Evolutionary conservation across 441 rosid genomes (phyloP), one percentile per base, ranked within the genome.

Genomic region (Sinapis alba): DNA sequence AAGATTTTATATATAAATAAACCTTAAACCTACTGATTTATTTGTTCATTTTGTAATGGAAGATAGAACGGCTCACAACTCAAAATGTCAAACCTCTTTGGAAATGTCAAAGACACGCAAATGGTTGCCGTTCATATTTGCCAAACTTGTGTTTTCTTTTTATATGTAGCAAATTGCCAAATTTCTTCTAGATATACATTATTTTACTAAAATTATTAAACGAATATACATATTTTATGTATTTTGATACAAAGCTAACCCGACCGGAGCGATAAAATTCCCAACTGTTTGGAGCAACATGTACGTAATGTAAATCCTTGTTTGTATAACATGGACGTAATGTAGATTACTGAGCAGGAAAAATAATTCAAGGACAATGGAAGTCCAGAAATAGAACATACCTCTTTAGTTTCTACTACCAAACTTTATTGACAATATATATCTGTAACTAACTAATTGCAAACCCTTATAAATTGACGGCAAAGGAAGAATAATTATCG

Each of bases 381-480:
- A 68, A 50, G 63, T 51, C 61, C 63, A 61, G 57, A 68, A 24
- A 34, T 13, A 24, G 10, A 61, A 36, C 38, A 69, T 62, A 69
- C 45, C 51, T 32, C 43, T 53, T 54, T 62, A 27, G 60, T 36
- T 19, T 47, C 59, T 13, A 64, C 54, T 13, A 64, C 54, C 76
- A 56, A 63, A 76, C 62, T 57, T 64, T 16, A 57, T 76, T 63
- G 53, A 63, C 61, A 28, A 12, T 20, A 54, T 27, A 19, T 56
- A n/a, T n/a, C n/a, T n/a, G 30, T 36, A 63, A 51, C 15, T 62
- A 69, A 16, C 11, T 57, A 28, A 58, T 47, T 58, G 68, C 57
- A 71, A 71, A 71, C 72, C 80, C 71, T 65, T 30, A 16, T 77
- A 30, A 77, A 47, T 77, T 67, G 68, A 71, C 72, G 72, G 80